These are phyloP conservation scores for Trametes cubensis DNA, from an alignment of 768 basidiomycete genomes.

Conservation along the genomic window DNA sequence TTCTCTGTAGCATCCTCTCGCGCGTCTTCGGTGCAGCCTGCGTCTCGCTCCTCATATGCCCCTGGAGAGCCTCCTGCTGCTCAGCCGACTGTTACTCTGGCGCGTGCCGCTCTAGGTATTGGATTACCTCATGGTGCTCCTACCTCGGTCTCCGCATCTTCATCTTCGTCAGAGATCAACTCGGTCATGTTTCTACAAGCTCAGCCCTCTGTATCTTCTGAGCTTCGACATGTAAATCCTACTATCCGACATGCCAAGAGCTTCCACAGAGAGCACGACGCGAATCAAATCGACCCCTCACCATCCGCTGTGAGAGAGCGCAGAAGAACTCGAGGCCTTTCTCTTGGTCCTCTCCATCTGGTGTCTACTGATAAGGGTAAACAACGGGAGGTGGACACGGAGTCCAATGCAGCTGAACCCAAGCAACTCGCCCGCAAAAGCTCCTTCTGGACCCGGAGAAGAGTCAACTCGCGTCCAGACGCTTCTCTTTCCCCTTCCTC, in stretches of 20 bases:
- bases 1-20: slow-evolving; percentile 19
- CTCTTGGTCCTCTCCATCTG: slow-evolving; percentile 52
- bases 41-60: slow-evolving; percentile 19
- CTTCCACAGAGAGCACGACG: slow-evolving; percentile 44
- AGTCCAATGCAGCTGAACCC: slow-evolving; percentile 34
- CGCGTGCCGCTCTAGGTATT: slow-evolving; percentile 60
- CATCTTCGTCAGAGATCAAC: slow-evolving; percentile 51
- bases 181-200: slow-evolving; percentile 46
- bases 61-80: slow-evolving; percentile 25
- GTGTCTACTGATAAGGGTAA: slow-evolving; percentile 43
- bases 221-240: slow-evolving; percentile 21
- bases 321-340: slow-evolving; percentile 55
- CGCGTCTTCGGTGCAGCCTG: slow-evolving; percentile 21
- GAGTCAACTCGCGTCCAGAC: slow-evolving; percentile 34
- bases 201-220: slow-evolving; percentile 25
- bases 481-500: slow-evolving; percentile 33
- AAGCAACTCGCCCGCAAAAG: slow-evolving; percentile 55
- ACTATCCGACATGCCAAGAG: slow-evolving; percentile 56
- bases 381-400: slow-evolving; percentile 42
- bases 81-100: slow-evolving; percentile 45
- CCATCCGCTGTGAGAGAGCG: slow-evolving; percentile 27
- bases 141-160: slow-evolving; percentile 39
- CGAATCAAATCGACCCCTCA: slow-evolving; percentile 28
- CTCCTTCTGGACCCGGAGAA: slow-evolving; percentile 69
- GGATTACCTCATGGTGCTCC: slow-evolving; percentile 60